Evolutionary conservation across 1,284 basidiomycete genomes (phyloP), one percentile per base, ranked within the genome.

Genomic region (Schizopora paradoxa): DNA sequence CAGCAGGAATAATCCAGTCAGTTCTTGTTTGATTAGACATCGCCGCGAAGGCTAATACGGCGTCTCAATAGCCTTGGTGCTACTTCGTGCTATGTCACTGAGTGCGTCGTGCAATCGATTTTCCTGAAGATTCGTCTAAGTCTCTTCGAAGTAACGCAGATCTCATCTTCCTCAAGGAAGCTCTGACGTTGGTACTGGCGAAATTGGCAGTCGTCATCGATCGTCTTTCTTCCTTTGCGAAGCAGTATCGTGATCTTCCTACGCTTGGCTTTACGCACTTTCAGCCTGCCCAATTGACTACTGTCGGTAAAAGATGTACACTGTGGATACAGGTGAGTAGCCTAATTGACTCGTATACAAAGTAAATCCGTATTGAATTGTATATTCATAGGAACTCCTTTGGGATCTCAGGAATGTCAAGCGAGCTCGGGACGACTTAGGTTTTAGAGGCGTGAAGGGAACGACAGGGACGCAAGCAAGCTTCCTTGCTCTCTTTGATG

Each of bases 181-280:
- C 86, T 6, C 77, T 97, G 40, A 82, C 84, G 22, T 79, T 92
- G 60, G 78, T 98, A 53, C 74, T 97, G 39, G 79, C 82, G 51
- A 95, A 95, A 56, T 79, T 99, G 16, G 87, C 87, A 1, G 74
- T 92, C 22, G 81, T 98, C 48, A 95, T 99, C 59, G 85, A 88
- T 46, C 86, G 95, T 26, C 78, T 99, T 31, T 74, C 91, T 14
- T 62, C 68, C 0, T 99, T 97, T 54, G 86, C 87, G 42, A 65
- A 73, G 46, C 66, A 79, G 53, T 82, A 93, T 61, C 78, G 79
- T 21, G 86, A 79, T 51, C 77, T 93, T 18, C 91, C 91, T 0
- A 90, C 91, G 0, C 77, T 99, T 33, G 96, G 96, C 1, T 99
- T 97, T 72, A 99, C 96, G 6, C 96, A 99, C 67, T 99, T 96